phyloP scores from a whole-genome alignment of 73 alveolate species.

The Blepharisma japonicum region DNA sequence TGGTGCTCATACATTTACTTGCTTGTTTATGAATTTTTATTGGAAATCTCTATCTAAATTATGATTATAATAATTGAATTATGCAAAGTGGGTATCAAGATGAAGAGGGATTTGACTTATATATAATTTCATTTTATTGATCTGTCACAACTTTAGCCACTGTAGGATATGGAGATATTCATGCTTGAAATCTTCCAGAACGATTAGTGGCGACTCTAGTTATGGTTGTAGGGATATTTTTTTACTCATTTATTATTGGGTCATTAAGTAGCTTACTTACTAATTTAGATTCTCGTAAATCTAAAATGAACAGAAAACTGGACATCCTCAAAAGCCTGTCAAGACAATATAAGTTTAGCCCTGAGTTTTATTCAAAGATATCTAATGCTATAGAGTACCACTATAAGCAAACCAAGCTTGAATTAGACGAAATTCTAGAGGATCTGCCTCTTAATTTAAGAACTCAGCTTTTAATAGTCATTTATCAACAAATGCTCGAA shows the following conservation, averaged over 20 bases:
- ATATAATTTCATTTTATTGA: not conserved
- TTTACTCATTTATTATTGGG: conserved; percentile 29
- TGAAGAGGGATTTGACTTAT: not conserved
- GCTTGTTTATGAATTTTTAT: conserved; percentile 28
- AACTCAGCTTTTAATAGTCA: not conserved
- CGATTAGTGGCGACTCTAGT: not conserved
- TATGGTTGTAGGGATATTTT: conserved; percentile 25
- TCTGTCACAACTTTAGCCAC: conserved; percentile 31
- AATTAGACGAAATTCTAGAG: conserved; percentile 17
- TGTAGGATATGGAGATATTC: conserved; percentile 35
- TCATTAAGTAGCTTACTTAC: conserved; percentile 19
- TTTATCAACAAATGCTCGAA: conserved; percentile 12
- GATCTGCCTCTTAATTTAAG: not conserved
- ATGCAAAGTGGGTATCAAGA: conserved; percentile 9
- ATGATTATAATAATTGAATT: not conserved
- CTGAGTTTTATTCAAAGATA: conserved; percentile 1
- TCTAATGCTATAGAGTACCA: conserved; percentile 7
- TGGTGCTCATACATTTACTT: conserved; percentile 6
- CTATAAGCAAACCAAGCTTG: conserved; percentile 12
- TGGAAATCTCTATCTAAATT: not conserved
- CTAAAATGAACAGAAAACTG: conserved; percentile 18
- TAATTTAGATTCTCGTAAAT: not conserved
- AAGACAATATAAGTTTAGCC: conserved; percentile 10
- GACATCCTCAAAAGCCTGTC: conserved; percentile 22
- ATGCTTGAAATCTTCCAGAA: conserved; percentile 13